Evolutionary conservation across 2,329 filamentous ascomycete genomes (phyloP), one percentile per base, ranked within the genome.

Genomic region (Botrytis byssoidea): DNA sequence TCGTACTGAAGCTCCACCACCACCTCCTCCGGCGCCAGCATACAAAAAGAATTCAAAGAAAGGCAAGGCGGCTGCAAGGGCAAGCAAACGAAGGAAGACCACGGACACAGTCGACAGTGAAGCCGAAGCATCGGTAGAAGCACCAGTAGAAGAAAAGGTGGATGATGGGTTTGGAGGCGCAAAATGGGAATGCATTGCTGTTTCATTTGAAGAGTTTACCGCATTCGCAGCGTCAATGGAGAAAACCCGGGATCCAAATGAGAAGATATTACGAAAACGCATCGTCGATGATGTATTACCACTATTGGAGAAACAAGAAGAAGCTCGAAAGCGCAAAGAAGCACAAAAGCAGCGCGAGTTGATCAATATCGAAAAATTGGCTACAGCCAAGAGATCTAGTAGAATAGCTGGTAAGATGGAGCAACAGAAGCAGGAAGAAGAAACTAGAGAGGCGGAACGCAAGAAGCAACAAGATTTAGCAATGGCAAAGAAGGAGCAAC

Each of bases 351-450:
- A 97, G 81, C 93, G 91, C 75, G 95, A 98, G 79, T 83, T 97
- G 35, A 85, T 94, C 70, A 94, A 90, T 77, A 83, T 97, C 77
- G 91, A 95, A 78, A 95, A 96, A 81, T 88, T 98, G 83, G 94
- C 94, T n/a, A 93, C 92, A 73, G 95, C 96, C 6, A 99, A 99
- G 84, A 88, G 96, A 76, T 99, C 96, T 0, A 97, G 93, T 79
- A 90, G 96, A 76, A 89, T 99, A 77, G 95, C 95, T 29, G 88
- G 88, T 76, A 97, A 94, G 80, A 85, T 90, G 48, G 94, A 98
- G 80, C 91, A 90, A 76, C 92, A 94, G 79, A 91, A 89, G 77
- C 86, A 92, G 75, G 90, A 95, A 65, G 90, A 93, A 74, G 88
- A 92, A 77, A 87, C 86, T 29, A 89, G 87, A 16, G 92, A 95